phyloP scores from a whole-genome alignment of 345 rosid species.

The Salix brachista region DNA sequence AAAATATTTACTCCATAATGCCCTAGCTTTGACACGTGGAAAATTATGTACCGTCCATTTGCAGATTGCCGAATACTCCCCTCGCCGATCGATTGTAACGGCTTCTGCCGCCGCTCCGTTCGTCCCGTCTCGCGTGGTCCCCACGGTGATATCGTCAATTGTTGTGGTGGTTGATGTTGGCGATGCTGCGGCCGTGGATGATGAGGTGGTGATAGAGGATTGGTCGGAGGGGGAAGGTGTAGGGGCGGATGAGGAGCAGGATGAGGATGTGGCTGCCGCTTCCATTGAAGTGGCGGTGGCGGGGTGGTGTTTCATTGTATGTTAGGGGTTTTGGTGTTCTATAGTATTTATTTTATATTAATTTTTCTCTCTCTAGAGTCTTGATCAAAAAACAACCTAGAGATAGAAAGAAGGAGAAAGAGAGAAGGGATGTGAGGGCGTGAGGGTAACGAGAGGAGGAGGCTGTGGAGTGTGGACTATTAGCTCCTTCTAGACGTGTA shows the following conservation, averaged over 20 bases:
- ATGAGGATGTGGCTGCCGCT: slow-evolving; percentile 38
- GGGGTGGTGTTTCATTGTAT: not conserved
- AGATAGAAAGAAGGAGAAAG: slow-evolving; percentile 8
- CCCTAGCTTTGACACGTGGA: slow-evolving; percentile 78
- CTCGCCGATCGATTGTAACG: slow-evolving; percentile 72
- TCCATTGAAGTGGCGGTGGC: slow-evolving; percentile 53
- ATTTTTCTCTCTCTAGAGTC: not conserved
- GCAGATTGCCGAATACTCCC: slow-evolving; percentile 79
- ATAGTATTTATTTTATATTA: not conserved
- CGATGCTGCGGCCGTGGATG: slow-evolving; percentile 31
- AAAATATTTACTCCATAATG: slow-evolving; percentile 94
- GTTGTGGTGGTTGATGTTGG: slow-evolving; percentile 36
- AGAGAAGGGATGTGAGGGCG: slow-evolving; percentile 17
- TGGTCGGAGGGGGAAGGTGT: slow-evolving; percentile 38
- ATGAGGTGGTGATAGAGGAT: slow-evolving; percentile 44
- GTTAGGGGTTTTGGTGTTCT: not conserved
- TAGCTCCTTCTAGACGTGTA: slow-evolving; percentile 26
- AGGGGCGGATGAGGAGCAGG: slow-evolving; percentile 22
- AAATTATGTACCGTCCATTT: slow-evolving; percentile 85
- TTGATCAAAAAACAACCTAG: not conserved
- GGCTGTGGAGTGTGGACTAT: slow-evolving; percentile 26
- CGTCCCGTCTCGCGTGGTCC: slow-evolving; percentile 62
- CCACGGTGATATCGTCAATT: slow-evolving; percentile 54
- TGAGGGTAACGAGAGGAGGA: slow-evolving; percentile 19
- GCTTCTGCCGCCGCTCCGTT: slow-evolving; percentile 75